Conservation (phyloP, 2,329 filamentous ascomycete species). For the Amesomyces nigricolor region DNA sequence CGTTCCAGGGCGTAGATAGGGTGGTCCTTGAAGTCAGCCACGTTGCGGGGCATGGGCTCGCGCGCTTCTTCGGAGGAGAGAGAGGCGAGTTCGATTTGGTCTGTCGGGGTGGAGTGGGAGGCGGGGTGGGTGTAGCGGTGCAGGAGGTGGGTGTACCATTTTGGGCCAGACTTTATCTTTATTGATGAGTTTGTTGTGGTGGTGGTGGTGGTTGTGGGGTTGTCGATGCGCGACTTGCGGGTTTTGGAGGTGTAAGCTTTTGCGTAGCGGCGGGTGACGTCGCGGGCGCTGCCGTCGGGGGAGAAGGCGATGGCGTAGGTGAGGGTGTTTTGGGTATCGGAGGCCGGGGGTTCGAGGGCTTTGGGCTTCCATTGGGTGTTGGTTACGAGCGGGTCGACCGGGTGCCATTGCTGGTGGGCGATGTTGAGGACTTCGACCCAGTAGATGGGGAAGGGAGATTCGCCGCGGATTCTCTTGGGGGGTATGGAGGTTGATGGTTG, state of each 20-base stretch:
- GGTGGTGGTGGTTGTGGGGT: constrained; percentile 3
- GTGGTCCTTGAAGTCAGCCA: constrained; percentile 83
- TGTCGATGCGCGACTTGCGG: constrained; percentile 71
- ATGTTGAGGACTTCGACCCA: constrained; percentile 92
- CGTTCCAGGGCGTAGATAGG: constrained; percentile 78
- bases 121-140: constrained; percentile 38
- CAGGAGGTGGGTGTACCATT: constrained; percentile 26
- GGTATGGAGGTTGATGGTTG: constrained; percentile 32
- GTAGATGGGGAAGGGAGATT: constrained; percentile 77
- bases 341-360: constrained; percentile 75
- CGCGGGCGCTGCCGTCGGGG: constrained; percentile 67
- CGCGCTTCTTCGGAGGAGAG: constrained; percentile 63
- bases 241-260: constrained; percentile 91
- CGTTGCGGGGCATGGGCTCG: constrained; percentile 80
- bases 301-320: constrained; percentile 84
- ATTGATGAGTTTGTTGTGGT: not conserved
- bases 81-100: constrained; percentile 78
- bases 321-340: constrained; percentile 69
- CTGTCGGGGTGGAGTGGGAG: constrained; percentile 53
- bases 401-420: constrained; percentile 85
- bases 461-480: constrained; percentile 53
- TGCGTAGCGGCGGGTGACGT: constrained; percentile 82
- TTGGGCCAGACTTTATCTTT: not conserved
- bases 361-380: constrained; percentile 68
- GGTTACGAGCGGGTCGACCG: constrained; percentile 80